These are phyloP conservation scores for Simplicillium aogashimaense DNA, from an alignment of 2,329 filamentous ascomycete genomes.

Conservation along the genomic window DNA sequence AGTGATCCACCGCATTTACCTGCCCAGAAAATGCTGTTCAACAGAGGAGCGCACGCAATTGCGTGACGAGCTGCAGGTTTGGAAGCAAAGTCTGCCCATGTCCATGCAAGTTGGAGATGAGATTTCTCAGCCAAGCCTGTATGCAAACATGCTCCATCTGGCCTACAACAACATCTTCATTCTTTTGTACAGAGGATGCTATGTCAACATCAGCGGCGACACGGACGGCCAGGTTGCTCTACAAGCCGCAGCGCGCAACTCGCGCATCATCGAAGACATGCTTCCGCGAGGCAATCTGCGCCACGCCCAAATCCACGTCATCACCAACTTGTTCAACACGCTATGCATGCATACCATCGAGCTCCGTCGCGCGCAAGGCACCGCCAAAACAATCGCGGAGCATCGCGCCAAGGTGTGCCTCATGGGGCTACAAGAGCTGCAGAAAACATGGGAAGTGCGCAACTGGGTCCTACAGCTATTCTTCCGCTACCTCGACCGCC, in stretches of 20 bases:
- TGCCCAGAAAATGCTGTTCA: conserved; percentile 6
- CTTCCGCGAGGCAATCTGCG: conserved; percentile 30
- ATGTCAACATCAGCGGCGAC: conserved; percentile 21
- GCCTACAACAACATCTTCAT: conserved; percentile 36
- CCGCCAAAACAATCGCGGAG: conserved; percentile 32
- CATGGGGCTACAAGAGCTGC: conserved; percentile 34
- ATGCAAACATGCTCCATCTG: conserved; percentile 29
- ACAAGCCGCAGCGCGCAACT: conserved; percentile 33
- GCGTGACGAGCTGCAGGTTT: conserved; percentile 24
- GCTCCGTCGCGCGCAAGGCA: conserved; percentile 23
- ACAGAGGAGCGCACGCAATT: conserved; percentile 20
- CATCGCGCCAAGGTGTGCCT: conserved; percentile 37
- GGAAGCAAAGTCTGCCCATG: conserved; percentile 25
- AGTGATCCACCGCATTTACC: conserved; percentile 8
- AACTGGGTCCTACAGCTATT: conserved; percentile 38
- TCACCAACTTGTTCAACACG: conserved; percentile 36
- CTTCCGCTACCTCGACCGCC: conserved; percentile 34
- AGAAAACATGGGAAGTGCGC: conserved; percentile 37
- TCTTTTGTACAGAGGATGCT: conserved; percentile 30
- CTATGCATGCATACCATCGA: conserved; percentile 37
- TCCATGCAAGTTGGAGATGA: conserved; percentile 7
- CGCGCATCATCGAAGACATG: conserved; percentile 36
- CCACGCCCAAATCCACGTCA: conserved; percentile 32
- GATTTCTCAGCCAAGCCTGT: conserved; percentile 22
- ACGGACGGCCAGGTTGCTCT: conserved; percentile 28